These are phyloP conservation scores for Annulohypoxylon maeteangense DNA, from an alignment of 495 filamentous ascomycete genomes.

Conservation along the genomic window DNA sequence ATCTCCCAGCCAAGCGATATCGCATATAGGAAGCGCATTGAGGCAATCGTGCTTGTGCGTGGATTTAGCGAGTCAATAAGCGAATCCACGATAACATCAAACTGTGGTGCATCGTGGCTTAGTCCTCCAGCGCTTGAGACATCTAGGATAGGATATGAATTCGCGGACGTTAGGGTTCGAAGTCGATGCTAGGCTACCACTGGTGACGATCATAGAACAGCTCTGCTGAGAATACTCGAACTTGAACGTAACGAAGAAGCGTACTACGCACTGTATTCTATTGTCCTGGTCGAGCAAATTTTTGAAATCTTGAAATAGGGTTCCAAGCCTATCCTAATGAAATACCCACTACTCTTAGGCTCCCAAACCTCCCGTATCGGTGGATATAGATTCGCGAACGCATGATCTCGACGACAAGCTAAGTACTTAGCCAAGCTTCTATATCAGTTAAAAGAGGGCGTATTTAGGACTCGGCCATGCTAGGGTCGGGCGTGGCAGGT, in stretches of 20 bases:
- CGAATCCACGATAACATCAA: slow-evolving; percentile 47
- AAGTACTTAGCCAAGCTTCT: slow-evolving; percentile 42
- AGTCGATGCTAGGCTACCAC: slow-evolving; percentile 41
- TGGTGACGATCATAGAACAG: slow-evolving; percentile 31
- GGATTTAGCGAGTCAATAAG: slow-evolving; percentile 47
- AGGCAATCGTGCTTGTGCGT: slow-evolving; percentile 42
- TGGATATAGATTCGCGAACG: slow-evolving; percentile 23
- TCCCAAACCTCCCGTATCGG: slow-evolving; percentile 15
- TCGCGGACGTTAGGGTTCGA: slow-evolving; percentile 1
- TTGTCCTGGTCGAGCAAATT: slow-evolving; percentile 12
- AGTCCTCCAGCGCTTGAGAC: slow-evolving; percentile 42
- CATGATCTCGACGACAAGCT: slow-evolving; percentile 32
- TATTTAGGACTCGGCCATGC: slow-evolving; percentile 47
- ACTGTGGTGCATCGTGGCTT: slow-evolving; percentile 44
- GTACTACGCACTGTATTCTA: background rate
- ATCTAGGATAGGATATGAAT: slow-evolving; percentile 36
- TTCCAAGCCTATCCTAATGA: slow-evolving; percentile 21
- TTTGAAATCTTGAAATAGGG: slow-evolving; percentile 18
- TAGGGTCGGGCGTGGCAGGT: slow-evolving; percentile 41
- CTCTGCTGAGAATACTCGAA: slow-evolving; percentile 22
- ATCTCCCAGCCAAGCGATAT: no score
- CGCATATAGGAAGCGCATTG: slow-evolving; percentile 48
- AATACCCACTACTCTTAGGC: slow-evolving; percentile 25
- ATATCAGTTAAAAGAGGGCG: slow-evolving; percentile 42
- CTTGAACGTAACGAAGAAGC: slow-evolving; percentile 16